Evolutionary conservation across 1,284 basidiomycete genomes (phyloP), one percentile per base, ranked within the genome.

Genomic region (Flammula alnicola): DNA sequence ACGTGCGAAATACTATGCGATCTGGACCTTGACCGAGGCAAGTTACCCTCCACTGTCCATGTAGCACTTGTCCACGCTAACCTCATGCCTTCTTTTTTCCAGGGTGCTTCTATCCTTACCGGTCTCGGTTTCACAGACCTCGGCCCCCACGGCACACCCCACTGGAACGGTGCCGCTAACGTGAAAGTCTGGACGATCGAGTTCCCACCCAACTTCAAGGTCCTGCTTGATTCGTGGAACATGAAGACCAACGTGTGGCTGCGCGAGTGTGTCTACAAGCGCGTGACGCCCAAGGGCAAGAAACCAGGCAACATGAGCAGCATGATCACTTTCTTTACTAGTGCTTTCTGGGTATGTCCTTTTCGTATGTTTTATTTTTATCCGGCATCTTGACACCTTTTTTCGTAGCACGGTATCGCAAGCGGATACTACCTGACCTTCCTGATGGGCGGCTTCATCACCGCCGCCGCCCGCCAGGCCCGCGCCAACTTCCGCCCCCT

Each of bases 211-310:
- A 98, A 95, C 74, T 91, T 93, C 79, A 99, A 99, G 71, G 81
- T 91, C 32, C 75, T 98, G 20, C 76, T 96, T 37, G 88, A 98
- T 70, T 78, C 88, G 27, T 93, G 95, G 96, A 95, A 95, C 73
- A 93, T 93, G 75, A 93, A 94, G 70, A 90, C 91, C 9, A 91
- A 97, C 68, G 79, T 97, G 16, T 99, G 96, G 96, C 81, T 99
- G 3, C 80, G 96, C 43, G 95, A 99, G 66, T 95, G 92, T 56
- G 82, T 99, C 2, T 99, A 99, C 79, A 98, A 98, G 72, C 92
- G 96, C 16, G 85, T 99, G 49, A 93, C 92, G 0, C 88, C 88
- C 39, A 88, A 88, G 65, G 94, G 89, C 41, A 83, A 91, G 77
- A 96, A 95, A 65, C 88, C 91, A 2, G 91, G 93, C 0, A 91